A percentile compares a stretch with the other conserved stretches of the same genome.
Evolutionary conservation across 306 rosid genomes (phyloP).

Genomic region (Rosa lucieae): DNA sequence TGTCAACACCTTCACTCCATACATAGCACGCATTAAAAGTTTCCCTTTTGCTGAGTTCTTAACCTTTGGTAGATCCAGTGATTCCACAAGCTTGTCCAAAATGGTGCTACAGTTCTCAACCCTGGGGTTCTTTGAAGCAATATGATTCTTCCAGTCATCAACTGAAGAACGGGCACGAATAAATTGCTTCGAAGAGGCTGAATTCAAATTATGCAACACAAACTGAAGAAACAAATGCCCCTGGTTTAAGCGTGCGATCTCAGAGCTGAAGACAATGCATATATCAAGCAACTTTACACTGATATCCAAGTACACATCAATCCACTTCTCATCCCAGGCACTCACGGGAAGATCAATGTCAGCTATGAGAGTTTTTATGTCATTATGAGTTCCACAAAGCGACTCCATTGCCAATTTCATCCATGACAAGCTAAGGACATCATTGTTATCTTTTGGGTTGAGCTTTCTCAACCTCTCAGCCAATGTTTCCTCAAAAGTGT

Average conservation of each 20-base stretch:
- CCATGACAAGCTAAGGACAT: constrained; percentile 77
- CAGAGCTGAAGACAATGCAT: constrained; percentile 73
- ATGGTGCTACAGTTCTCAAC: constrained; percentile 51
- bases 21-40: constrained; percentile 77
- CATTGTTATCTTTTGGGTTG: constrained; percentile 54
- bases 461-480: constrained; percentile 64
- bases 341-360: constrained; percentile 67
- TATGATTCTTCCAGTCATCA: constrained; percentile 64
- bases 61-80: constrained; percentile 76
- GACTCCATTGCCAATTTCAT: constrained; percentile 68
- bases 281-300: constrained; percentile 76
- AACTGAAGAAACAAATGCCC: constrained; percentile 62
- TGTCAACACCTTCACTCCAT: constrained; percentile 76
- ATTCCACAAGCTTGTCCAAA: constrained; percentile 51
- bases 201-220: constrained; percentile 55
- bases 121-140: constrained; percentile 49
- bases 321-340: constrained; percentile 88
- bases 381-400: constrained; percentile 58
- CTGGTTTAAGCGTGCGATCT: constrained; percentile 72
- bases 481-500: constrained; percentile 61
- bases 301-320: constrained; percentile 76
- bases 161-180: constrained; percentile 52
- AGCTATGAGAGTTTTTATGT: constrained; percentile 48
- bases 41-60: constrained; percentile 84
- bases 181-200: constrained; percentile 50